Conservation (phyloP, 106 monocot genomes). For the Iris macrosiphon region DNA sequence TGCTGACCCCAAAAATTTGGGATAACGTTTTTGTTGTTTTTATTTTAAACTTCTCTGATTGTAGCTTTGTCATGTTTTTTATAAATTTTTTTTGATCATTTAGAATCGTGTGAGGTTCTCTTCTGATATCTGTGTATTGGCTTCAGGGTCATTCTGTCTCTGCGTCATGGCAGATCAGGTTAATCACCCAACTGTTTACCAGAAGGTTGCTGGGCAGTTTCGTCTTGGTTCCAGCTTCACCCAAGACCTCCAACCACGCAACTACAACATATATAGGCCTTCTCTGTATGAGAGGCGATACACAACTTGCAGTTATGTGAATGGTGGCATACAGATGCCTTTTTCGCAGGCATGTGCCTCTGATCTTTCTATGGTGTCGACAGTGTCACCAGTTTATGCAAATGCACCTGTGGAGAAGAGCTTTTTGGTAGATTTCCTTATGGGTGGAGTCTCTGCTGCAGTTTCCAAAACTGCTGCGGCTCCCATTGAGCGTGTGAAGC, state of each 20-base stretch:
- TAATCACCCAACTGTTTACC: slow-evolving; percentile 12
- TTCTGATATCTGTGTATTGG: background rate
- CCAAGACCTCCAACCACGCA: background rate
- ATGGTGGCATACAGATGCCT: background rate
- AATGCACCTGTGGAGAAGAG: slow-evolving; percentile 15
- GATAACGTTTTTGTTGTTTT: no score
- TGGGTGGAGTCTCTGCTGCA: slow-evolving; percentile 47
- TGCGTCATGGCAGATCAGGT: slow-evolving; percentile 8
- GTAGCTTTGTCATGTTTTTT: no score
- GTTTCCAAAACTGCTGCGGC: slow-evolving; percentile 45
- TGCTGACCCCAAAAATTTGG: no score
- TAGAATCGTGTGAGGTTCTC: no score
- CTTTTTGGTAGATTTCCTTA: slow-evolving; percentile 34
- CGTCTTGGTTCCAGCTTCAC: background rate
- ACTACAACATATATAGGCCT: slow-evolving; percentile 3
- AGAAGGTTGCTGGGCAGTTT: slow-evolving; percentile 4
- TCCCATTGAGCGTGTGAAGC: slow-evolving; percentile 47
- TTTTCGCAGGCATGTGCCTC: background rate
- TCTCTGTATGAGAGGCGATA: background rate
- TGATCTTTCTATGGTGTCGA: background rate
- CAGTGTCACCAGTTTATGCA: slow-evolving; percentile 1
- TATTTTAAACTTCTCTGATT: no score
- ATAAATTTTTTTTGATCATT: no score
- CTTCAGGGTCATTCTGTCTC: background rate
- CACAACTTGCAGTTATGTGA: slow-evolving; percentile 1